Evolutionary conservation across 1,284 basidiomycete genomes (phyloP).

Genomic region (Pascua sp.): DNA sequence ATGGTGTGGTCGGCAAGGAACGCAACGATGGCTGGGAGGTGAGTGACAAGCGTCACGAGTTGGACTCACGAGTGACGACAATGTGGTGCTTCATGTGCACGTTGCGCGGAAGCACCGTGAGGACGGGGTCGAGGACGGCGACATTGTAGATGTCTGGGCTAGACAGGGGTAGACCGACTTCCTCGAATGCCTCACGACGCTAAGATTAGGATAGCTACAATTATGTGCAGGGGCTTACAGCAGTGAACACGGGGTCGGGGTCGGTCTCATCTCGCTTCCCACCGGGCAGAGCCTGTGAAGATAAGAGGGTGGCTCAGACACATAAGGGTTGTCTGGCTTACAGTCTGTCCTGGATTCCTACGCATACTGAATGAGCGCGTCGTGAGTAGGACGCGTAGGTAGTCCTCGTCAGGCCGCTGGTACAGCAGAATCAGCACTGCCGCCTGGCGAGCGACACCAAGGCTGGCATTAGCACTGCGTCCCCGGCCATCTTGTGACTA

Average conservation of each 20-base stretch:
- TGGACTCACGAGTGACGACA: constrained; percentile 43
- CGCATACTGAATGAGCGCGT: constrained; percentile 74
- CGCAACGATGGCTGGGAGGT: constrained; percentile 66
- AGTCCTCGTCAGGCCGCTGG: constrained; percentile 57
- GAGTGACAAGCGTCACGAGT: not conserved
- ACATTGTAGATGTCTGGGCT: constrained; percentile 61
- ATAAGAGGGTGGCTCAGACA: constrained; percentile 9
- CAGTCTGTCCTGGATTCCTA: constrained; percentile 17
- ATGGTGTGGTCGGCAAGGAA: constrained; percentile 60
- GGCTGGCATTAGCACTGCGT: constrained; percentile 19
- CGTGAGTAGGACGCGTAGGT: constrained; percentile 71
- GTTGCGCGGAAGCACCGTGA: constrained; percentile 65
- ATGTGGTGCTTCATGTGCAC: constrained; percentile 47
- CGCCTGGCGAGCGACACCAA: constrained; percentile 51
- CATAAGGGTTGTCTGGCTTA: not conserved
- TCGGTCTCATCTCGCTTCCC: constrained; percentile 73
- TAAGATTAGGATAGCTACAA: constrained; percentile 38
- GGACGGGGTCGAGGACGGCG: constrained; percentile 65
- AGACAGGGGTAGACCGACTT: constrained; percentile 63
- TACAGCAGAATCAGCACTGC: constrained; percentile 76
- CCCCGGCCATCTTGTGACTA: not conserved
- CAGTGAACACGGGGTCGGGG: constrained; percentile 61
- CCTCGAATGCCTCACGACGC: constrained; percentile 77
- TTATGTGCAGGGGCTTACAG: constrained; percentile 55
- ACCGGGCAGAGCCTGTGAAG: constrained; percentile 64